Evolutionary conservation across 331 rosid genomes (phyloP).

Genomic region (Prunus yedoensis): DNA sequence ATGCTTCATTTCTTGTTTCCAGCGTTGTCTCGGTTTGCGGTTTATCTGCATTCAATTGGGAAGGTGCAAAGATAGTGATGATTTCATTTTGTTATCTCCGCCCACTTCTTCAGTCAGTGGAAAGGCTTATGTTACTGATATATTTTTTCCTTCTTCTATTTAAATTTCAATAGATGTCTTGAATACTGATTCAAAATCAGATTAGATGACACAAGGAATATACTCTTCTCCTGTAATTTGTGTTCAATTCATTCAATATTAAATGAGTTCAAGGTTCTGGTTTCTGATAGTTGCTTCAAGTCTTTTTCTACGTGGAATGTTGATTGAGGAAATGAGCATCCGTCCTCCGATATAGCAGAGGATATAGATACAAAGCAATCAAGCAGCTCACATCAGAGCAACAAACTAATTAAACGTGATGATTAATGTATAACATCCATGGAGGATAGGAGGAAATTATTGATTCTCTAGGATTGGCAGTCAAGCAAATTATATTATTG

Average conservation of each 20-base stretch:
- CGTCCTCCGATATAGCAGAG: too few relatives aligned
- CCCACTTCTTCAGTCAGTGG: not conserved
- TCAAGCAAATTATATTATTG: not conserved
- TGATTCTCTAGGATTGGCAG: too few relatives aligned
- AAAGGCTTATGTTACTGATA: not conserved
- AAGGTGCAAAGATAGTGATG: constrained; percentile 62
- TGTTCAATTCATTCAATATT: constrained; percentile 13
- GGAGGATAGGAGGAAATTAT: too few relatives aligned
- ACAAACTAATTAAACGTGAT: too few relatives aligned
- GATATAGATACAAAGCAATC: too few relatives aligned
- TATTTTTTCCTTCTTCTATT: not conserved
- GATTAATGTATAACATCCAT: too few relatives aligned
- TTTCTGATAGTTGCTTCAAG: not conserved
- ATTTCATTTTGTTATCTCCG: not conserved
- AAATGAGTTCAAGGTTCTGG: not conserved
- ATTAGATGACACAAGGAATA: constrained; percentile 1
- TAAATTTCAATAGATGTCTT: not conserved
- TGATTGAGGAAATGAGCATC: too few relatives aligned
- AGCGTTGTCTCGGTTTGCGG: constrained; percentile 86
- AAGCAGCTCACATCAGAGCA: too few relatives aligned
- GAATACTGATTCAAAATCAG: not conserved
- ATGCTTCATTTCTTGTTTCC: constrained; percentile 22
- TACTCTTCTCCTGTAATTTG: constrained; percentile 6
- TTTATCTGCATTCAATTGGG: constrained; percentile 85
- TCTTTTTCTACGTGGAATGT: not conserved